A percentile compares a stretch with the other conserved stretches of the same genome.
phyloP scores from a whole-genome alignment of 73 alveolate species.

The Loxodes magnus region DNA sequence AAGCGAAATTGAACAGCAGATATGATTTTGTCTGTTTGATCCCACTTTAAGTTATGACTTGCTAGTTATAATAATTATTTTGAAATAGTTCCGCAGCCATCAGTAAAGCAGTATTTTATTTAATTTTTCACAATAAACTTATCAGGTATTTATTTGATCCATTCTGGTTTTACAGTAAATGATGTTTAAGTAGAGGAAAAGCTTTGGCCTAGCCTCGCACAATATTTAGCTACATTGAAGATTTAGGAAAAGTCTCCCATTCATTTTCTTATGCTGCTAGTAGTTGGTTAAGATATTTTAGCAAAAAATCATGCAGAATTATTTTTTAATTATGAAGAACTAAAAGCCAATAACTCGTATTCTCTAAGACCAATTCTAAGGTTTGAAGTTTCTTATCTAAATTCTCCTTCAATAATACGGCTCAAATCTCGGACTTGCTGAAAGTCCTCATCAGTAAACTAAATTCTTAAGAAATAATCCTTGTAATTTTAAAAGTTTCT shows the following conservation, averaged over 20 bases:
- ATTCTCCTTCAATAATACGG: too few relatives aligned
- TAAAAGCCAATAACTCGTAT: conserved; percentile 57
- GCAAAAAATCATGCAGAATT: conserved; percentile 71
- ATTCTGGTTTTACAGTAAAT: conserved; percentile 27
- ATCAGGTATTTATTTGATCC: conserved; percentile 17
- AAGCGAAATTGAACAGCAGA: conserved; percentile 68
- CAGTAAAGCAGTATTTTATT: conserved; percentile 46
- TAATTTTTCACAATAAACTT: conserved; percentile 32
- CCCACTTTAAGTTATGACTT: not conserved
- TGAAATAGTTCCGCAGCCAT: conserved; percentile 75
- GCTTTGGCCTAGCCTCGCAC: conserved; percentile 77
- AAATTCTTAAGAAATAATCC: too few relatives aligned
- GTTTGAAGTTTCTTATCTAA: too few relatives aligned
- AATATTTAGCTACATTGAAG: conserved; percentile 55
- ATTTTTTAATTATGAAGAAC: conserved; percentile 64
- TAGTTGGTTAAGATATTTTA: conserved; percentile 25
- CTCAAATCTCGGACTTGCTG: too few relatives aligned
- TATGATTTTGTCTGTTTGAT: conserved; percentile 20
- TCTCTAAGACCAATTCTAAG: conserved; percentile 27
- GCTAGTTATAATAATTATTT: conserved; percentile 46
- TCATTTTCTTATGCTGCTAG: conserved; percentile 26
- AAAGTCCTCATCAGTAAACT: too few relatives aligned
- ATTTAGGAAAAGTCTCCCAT: conserved; percentile 68
- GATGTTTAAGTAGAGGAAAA: conserved; percentile 53
- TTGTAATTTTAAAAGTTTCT: too few relatives aligned